Base-by-base conservation (phyloP, 352 stramenopile species). In the Pythium utonaiense region DNA sequence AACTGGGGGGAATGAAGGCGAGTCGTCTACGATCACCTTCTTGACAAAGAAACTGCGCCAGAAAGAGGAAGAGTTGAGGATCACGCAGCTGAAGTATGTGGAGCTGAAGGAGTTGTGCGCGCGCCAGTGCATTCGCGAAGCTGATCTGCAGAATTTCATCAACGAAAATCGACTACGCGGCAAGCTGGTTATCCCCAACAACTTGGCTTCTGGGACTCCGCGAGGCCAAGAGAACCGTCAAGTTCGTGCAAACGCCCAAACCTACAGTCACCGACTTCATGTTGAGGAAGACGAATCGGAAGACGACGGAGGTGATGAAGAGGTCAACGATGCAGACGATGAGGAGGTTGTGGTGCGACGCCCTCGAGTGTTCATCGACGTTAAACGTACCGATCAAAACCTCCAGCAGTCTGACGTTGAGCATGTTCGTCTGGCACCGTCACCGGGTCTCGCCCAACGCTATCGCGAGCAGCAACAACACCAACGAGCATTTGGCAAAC, bases 71-170 rank as follows among this genome's bases (percentile, higher is more conserved):
- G 80, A 89, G 54, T 49, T 86, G 45, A 71, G 68, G 3, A 53
- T 79, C 27, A 84, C 72, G 1, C 75, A 88, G 25, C 67, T 72
- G 30, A 92, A 90, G 59, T 90, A 88, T 45, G 69, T 83, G 0
- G 83, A 92, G 48, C 60, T 92, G 9, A 90, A 90, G 53, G 83
- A 92, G 25, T 38, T 92, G 30, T 92, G 82, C 60, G 82, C 82
- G 6, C 73, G 78, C 6, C 80, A 92, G 60, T 92, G 80, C 17
- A 80, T 92, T 44, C 78, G 83, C 16, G 83, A 92, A 53, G 77
- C 78, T 3, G 83, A 87, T 57, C 34, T 92, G 27, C 83, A 90
- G 57, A 92, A 90, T 45, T 90, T 89, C 53, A 87, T 92, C 61
- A 89, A 90, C 38, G 83, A 89, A 38, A 80, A 92, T 50, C 83